Percentiles rank a stretch among this genome's conserved stretches.
Conservation (phyloP, 1,284 basidiomycete species). For the Rhodotorula sp. region DNA sequence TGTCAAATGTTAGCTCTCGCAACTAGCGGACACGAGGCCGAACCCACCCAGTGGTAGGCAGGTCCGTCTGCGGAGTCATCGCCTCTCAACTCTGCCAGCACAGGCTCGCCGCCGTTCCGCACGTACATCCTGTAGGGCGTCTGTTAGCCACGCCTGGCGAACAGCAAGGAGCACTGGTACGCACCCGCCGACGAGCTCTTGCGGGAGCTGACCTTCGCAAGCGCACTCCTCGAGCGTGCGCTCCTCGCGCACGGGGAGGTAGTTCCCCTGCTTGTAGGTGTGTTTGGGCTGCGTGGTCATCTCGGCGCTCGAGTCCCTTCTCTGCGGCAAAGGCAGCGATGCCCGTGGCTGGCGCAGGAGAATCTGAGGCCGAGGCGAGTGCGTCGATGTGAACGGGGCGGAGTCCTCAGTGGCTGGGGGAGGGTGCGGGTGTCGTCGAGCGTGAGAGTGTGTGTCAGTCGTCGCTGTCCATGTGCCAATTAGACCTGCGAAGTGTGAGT, state of each 20-base stretch:
- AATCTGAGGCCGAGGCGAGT: neutral
- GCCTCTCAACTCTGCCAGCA: slow-evolving; percentile 8
- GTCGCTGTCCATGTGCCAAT: too few relatives aligned
- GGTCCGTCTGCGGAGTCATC: slow-evolving; percentile 28
- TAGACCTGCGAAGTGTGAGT: too few relatives aligned
- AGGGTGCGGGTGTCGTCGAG: too few relatives aligned
- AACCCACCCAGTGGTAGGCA: slow-evolving; percentile 44
- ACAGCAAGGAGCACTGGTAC: neutral
- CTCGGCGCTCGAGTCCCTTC: too few relatives aligned
- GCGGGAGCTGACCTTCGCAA: slow-evolving; percentile 46
- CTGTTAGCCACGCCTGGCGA: neutral
- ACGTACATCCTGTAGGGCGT: slow-evolving; percentile 47
- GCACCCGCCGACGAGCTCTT: slow-evolving; percentile 47
- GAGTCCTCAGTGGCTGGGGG: too few relatives aligned
- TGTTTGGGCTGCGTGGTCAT: slow-evolving; percentile 34
- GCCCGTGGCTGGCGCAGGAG: neutral
- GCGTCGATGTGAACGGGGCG: too few relatives aligned
- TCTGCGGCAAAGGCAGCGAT: neutral
- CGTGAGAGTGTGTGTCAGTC: too few relatives aligned
- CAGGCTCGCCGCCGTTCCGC: slow-evolving; percentile 56
- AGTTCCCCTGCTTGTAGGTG: slow-evolving; percentile 50
- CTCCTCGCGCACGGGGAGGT: slow-evolving; percentile 47
- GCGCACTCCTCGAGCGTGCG: slow-evolving; percentile 46
- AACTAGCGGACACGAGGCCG: slow-evolving; percentile 44
- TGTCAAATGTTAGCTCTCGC: slow-evolving; percentile 34